phyloP scores from a whole-genome alignment of 257 asterid genomes.

The Solanum arcanum region DNA sequence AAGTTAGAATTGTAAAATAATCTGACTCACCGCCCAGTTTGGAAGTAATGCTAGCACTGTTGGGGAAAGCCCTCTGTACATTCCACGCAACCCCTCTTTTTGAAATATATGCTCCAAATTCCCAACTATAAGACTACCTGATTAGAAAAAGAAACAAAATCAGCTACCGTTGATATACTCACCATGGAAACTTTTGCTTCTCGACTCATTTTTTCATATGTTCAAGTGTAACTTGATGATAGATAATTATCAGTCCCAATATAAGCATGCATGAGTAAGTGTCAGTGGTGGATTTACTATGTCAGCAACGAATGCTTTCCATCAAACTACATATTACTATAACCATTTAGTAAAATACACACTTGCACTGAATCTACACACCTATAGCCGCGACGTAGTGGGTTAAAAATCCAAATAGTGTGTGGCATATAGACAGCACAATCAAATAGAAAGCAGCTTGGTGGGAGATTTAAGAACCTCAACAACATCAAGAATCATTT shows the following conservation, averaged over 20 bases:
- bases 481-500: not conserved
- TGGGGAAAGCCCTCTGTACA: slow-evolving; percentile 96
- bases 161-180: not conserved
- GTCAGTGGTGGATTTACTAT: not conserved
- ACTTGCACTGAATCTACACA: not conserved
- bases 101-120: slow-evolving; percentile 74
- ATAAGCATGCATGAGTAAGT: not conserved
- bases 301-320: too few species aligned
- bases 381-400: not conserved
- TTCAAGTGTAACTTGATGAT: not conserved
- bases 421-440: not conserved
- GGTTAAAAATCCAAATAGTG: not conserved
- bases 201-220: not conserved
- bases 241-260: not conserved
- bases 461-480: not conserved
- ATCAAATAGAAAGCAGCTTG: not conserved
- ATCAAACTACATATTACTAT: not conserved
- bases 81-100: slow-evolving; percentile 86
- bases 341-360: not conserved
- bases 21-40: slow-evolving; percentile 78
- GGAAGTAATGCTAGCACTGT: slow-evolving; percentile 91
- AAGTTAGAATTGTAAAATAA: not conserved
- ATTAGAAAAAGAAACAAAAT: slow-evolving; percentile 8
- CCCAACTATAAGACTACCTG: slow-evolving; percentile 85
- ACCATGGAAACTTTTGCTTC: not conserved